These are phyloP conservation scores for Stevia rebaudiana DNA, from an alignment of 140 eudicot genomes.

Conservation along the genomic window DNA sequence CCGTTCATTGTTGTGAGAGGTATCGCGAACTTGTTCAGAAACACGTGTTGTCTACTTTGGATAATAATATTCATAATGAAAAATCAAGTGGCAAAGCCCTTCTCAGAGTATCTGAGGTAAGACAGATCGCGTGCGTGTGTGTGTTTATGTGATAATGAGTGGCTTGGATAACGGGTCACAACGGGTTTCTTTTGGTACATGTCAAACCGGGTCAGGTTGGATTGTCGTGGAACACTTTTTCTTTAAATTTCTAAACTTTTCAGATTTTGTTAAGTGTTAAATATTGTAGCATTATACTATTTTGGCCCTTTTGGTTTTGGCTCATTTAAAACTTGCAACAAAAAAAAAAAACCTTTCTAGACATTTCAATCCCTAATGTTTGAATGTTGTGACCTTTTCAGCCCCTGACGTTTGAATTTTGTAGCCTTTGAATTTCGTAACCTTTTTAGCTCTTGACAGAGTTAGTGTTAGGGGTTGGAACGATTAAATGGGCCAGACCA, in stretches of 20 bases:
- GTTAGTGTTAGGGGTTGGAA: too few relatives aligned
- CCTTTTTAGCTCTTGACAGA: too few relatives aligned
- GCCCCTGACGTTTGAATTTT: too few relatives aligned
- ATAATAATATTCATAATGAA: slow-evolving; percentile 48
- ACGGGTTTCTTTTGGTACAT: neutral
- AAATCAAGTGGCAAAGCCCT: slow-evolving; percentile 69
- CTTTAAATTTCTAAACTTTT: neutral
- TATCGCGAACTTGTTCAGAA: slow-evolving; percentile 84
- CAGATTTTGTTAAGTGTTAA: neutral
- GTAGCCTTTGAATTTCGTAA: too few relatives aligned
- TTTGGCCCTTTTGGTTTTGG: too few relatives aligned
- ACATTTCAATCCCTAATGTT: too few relatives aligned
- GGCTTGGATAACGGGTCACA: neutral
- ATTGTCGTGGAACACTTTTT: neutral
- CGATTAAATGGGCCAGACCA: too few relatives aligned
- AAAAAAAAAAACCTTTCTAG: too few relatives aligned
- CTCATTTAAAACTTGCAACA: too few relatives aligned
- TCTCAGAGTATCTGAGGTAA: slow-evolving; percentile 89
- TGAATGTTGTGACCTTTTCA: too few relatives aligned
- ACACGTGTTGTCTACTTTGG: slow-evolving; percentile 52
- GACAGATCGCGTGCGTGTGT: neutral
- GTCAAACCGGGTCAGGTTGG: neutral
- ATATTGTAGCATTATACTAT: too few relatives aligned
- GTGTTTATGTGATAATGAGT: neutral
- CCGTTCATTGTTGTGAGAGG: slow-evolving; percentile 92